A percentile compares a stretch with the other conserved stretches of the same genome.
phyloP scores from a whole-genome alignment of 331 rosid species.

The Rosa hybrid region DNA sequence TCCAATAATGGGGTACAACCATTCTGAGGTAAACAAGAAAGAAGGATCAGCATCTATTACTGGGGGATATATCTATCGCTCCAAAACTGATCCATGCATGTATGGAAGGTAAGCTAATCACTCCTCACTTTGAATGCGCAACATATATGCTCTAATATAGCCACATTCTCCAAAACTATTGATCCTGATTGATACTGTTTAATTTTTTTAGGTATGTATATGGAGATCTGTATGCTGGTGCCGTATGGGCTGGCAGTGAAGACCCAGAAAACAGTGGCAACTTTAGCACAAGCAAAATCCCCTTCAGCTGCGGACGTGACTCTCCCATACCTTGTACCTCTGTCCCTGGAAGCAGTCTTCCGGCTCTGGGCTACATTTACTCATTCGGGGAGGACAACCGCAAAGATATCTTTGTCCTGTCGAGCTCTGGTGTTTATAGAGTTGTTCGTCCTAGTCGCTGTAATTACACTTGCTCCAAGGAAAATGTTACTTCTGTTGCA shows the following conservation, averaged over 20 bases:
- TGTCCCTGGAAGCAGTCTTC: conserved; percentile 51
- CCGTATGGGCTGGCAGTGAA: conserved; percentile 71
- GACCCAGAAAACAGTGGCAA: conserved; percentile 79
- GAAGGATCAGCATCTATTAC: conserved; percentile 79
- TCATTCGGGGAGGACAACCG: conserved; percentile 84
- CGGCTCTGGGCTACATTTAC: conserved; percentile 68
- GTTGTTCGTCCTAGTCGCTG: conserved; percentile 84
- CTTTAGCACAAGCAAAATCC: conserved; percentile 45
- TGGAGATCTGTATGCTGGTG: conserved; percentile 74
- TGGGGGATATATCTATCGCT: conserved; percentile 84
- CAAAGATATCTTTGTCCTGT: conserved; percentile 62
- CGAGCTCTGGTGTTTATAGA: conserved; percentile 81
- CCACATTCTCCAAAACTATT: neutral
- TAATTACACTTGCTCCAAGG: conserved; percentile 72
- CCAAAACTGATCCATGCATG: conserved; percentile 82
- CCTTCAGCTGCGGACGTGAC: conserved; percentile 69
- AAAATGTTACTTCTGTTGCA: conserved; percentile 43
- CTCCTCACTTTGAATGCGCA: neutral
- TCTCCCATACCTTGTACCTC: conserved; percentile 66
- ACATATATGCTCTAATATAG: neutral
- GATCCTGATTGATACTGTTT: neutral
- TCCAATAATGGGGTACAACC: conserved; percentile 80
- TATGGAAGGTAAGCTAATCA: conserved; percentile 67
- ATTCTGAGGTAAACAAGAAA: conserved; percentile 60
- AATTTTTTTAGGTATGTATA: conserved; percentile 64